Evolutionary conservation across 106 monocot genomes (phyloP).

Genomic region (Xerophyta viscosa): DNA sequence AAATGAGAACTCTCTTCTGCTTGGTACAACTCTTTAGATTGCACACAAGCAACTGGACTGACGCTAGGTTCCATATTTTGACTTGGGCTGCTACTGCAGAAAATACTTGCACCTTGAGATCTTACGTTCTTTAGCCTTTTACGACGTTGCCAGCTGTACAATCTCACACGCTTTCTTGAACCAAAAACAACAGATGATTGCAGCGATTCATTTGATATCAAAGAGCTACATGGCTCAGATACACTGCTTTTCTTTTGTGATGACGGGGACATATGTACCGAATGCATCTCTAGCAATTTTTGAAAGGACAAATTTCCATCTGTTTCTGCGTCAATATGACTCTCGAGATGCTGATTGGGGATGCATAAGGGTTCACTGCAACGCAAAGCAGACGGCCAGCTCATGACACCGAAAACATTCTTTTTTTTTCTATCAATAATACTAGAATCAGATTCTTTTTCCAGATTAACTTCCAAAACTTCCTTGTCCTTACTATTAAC

Average conservation of each 20-base stretch:
- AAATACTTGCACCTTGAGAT: no score
- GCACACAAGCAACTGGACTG: neutral
- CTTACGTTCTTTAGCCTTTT: constrained; percentile 2
- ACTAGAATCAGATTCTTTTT: no score
- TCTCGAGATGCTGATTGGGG: neutral
- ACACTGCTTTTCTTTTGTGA: neutral
- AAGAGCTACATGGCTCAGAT: neutral
- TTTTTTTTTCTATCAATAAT: no score
- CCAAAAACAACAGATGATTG: neutral
- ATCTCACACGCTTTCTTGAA: constrained; percentile 5
- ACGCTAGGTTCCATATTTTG: neutral
- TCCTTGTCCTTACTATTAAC: no score
- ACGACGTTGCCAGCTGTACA: constrained; percentile 18
- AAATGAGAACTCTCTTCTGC: neutral
- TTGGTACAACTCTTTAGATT: neutral
- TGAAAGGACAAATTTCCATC: neutral
- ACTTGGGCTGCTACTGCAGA: neutral
- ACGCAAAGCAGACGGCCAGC: no score
- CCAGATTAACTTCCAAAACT: no score
- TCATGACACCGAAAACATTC: no score
- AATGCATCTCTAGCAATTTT: neutral
- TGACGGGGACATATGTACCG: neutral
- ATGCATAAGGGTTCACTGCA: no score
- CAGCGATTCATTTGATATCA: neutral
- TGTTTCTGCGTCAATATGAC: neutral